A percentile compares a stretch with the other conserved stretches of the same genome.
Conservation (phyloP, 2,329 filamentous ascomycete species). For the Beauveria pseudobassiana region DNA sequence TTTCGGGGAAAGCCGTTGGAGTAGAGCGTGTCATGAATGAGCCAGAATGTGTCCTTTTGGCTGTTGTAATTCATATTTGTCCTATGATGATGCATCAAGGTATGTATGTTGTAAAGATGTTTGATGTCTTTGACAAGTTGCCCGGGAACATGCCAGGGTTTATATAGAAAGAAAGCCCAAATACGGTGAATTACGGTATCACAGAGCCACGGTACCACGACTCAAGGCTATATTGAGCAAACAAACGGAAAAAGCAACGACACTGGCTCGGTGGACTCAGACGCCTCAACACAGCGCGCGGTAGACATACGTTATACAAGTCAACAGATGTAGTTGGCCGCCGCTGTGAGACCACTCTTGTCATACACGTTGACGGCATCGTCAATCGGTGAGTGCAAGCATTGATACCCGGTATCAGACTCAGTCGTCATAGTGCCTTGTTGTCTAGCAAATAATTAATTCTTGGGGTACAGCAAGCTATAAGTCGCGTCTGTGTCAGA, state of each 20-base stretch:
- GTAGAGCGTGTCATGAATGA: slow-evolving; percentile 1
- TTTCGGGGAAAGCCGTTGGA: not conserved
- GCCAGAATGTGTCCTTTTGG: not conserved
- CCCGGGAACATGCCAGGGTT: not conserved
- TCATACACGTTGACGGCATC: not conserved
- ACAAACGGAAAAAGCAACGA: not conserved
- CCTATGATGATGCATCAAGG: not conserved
- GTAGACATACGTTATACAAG: not conserved
- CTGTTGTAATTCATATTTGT: not conserved
- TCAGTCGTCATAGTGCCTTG: not conserved
- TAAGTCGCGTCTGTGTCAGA: not conserved
- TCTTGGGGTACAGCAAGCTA: not conserved
- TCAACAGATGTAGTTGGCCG: not conserved
- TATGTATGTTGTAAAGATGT: not conserved
- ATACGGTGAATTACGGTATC: not conserved
- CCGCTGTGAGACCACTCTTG: not conserved
- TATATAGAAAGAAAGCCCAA: not conserved
- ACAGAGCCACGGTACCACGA: not conserved
- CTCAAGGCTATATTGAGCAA: not conserved
- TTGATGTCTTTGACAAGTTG: not conserved
- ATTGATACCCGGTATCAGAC: not conserved
- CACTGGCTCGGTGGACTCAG: not conserved
- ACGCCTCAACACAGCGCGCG: not conserved
- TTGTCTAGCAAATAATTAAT: not conserved
- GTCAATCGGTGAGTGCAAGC: not conserved